Evolutionary conservation across 163 green algal genomes (phyloP), one percentile per base, ranked within the genome.

Genomic region (Prototheca stagnorum): DNA sequence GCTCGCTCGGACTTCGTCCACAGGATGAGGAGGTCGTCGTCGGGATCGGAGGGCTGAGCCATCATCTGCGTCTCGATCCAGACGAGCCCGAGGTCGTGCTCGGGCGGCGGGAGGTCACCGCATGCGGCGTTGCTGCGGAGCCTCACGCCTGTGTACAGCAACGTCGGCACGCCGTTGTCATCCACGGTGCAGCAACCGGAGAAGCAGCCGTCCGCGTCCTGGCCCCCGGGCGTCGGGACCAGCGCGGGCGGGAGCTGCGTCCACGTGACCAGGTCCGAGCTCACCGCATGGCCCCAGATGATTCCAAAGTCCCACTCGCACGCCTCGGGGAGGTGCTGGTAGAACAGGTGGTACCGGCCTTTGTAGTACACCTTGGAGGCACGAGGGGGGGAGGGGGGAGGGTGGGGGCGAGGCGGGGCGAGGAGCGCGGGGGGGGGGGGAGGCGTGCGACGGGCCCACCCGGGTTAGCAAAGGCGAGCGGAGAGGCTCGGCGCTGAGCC

Each of bases 61-160:
- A 50, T 53, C 17, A 70, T 63, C 60, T 90, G 80, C 4, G 45
- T 64, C 53, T 90, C 80, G 14, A 90, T 72, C 61, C 83, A 88
- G 1, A 80, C 73, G 49, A 90, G 62, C 3, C 70, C 53, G 19
- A 90, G 63, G 58, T 90, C 80, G 29, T 69, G 73, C 49, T 84
- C 72, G 0, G 45, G 28, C 0, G 72, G 69, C 0, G 80, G 80
- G 20, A 77, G 65, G 7, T 69, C 61, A 1, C 62, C 63, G 2
- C 53, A 52, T 9, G 56, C 43, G 2, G 54, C 17, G 31, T 84
- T 86, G 54, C 42, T 69, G 8, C 78, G 68, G 25, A 65, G 45
- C 5, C 64, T 54, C 36, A 71, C 62, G 22, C 65, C 75, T 3
- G 75, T 86, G 61, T 86, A 89, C 12, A 89, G 56, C 3, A 89